These are phyloP conservation scores for Allium cepa DNA, from an alignment of 106 monocot genomes.

Conservation along the genomic window DNA sequence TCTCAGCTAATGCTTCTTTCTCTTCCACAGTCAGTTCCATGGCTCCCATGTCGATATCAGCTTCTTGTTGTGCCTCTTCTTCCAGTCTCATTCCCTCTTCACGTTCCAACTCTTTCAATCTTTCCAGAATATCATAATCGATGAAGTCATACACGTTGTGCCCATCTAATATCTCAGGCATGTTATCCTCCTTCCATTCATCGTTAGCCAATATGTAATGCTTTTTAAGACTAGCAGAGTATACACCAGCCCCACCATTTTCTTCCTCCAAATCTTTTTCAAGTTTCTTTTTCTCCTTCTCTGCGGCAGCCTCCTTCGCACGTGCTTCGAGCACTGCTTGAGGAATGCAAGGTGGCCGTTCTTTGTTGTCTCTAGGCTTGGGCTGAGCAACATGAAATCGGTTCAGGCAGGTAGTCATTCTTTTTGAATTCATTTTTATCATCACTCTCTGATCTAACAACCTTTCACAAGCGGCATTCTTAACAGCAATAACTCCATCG, in stretches of 20 bases:
- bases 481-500: constrained; percentile 85
- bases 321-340: constrained; percentile 69
- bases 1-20: constrained; percentile 57
- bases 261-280: constrained; percentile 90
- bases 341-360: constrained; percentile 84
- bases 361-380: constrained; percentile 82
- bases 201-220: constrained; percentile 71
- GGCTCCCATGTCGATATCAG: constrained; percentile 63
- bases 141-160: constrained; percentile 93
- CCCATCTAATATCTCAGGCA: constrained; percentile 95
- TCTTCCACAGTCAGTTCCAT: constrained; percentile 57
- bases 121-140: constrained; percentile 71
- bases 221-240: constrained; percentile 86
- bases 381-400: constrained; percentile 95
- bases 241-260: constrained; percentile 97
- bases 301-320: constrained; percentile 22
- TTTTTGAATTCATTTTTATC: constrained; percentile 93
- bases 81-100: constrained; percentile 79
- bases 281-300: constrained; percentile 65
- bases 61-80: constrained; percentile 30
- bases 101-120: constrained; percentile 81
- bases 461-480: constrained; percentile 92
- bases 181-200: constrained; percentile 95
- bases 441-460: constrained; percentile 78
- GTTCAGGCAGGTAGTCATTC: constrained; percentile 77